phyloP scores from a whole-genome alignment of 2,329 filamentous ascomycete species.

The Nothomitra cinnamomea region DNA sequence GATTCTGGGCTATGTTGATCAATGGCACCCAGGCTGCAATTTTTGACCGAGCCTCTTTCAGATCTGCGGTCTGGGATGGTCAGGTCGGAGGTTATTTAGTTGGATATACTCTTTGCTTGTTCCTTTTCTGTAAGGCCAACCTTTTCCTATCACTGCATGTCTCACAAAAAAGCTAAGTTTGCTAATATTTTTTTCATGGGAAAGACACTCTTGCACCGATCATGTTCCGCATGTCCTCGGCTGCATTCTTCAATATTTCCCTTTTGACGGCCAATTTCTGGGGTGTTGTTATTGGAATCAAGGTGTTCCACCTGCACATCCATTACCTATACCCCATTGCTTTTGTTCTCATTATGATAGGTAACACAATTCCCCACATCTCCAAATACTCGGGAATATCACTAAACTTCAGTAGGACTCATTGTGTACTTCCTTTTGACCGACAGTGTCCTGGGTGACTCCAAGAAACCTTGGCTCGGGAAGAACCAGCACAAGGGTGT shows the following conservation, averaged over 20 bases:
- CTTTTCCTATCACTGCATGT: background rate
- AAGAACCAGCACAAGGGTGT: conserved; percentile 69
- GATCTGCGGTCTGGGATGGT: conserved; percentile 44
- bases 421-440: conserved; percentile 67
- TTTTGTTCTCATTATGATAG: conserved; percentile 80
- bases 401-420: conserved; percentile 24
- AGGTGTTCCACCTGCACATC: conserved; percentile 63
- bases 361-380: conserved; percentile 19
- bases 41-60: conserved; percentile 67
- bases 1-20: conserved; percentile 75
- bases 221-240: conserved; percentile 74
- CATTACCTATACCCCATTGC: conserved; percentile 92
- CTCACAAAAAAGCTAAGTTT: background rate
- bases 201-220: conserved; percentile 60
- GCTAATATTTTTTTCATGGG: background rate
- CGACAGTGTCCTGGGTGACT: conserved; percentile 67
- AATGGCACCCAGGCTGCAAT: conserved; percentile 82
- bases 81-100: conserved; percentile 63
- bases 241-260: conserved; percentile 93
- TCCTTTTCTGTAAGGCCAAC: conserved; percentile 44
- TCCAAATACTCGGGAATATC: background rate
- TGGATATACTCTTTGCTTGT: conserved; percentile 75
- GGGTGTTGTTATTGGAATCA: conserved; percentile 82
- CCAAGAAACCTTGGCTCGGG: conserved; percentile 89
- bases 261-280: conserved; percentile 92